Base-by-base conservation (phyloP, 192 early-diverging fungal species). In the Geranomyces variabilis region DNA sequence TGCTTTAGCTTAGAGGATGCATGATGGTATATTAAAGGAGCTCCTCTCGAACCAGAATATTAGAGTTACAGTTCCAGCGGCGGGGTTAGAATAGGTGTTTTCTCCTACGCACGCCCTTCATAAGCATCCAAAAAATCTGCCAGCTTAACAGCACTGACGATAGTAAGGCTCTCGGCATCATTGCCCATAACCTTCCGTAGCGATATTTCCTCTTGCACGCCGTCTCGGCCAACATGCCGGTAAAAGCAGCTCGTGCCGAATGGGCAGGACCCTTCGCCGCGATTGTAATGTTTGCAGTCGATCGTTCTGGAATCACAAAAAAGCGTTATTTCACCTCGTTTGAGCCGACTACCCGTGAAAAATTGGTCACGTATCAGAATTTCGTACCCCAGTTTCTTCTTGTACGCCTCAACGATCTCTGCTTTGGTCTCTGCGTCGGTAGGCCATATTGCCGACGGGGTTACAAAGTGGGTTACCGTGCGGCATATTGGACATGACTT, bases 401-500 rank as follows among this genome's bases (percentile, higher is more conserved):
- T 83, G 73, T 87, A 87, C 17, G 70, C 71, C n/a, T 79, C 70
- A 43, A 85, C 69, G 21, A 82, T 74, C 14, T 19, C 45, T 46
- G 69, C 66, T 63, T 87, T 87, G 21, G 77, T 68, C 22, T 36
- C 51, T 43, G 72, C 28, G 28, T 64, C 60, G 0, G 36, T 45
- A 22, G 76, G 75, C 81, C 80, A 87, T 10, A 78, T 67, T 1
- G 70, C 53, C 8, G 83, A 85, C 6, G 85, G 85, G 19, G 75
- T 75, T 2, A 87, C 74, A 34, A 83, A 75, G 73, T 79, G 77
- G 2, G 85, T 83, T 1, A 74, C 47, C 14, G 68, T 70, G 19
- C 85, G 76, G 72, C 85, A 87, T 19, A 85, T 83, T 13, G 85
- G 85, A 70, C 85, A 87, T 8, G 75, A 63, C 79, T 84, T 82